Conservation (phyloP, 805 yeast genomes). For the Nematodospora valgi region DNA sequence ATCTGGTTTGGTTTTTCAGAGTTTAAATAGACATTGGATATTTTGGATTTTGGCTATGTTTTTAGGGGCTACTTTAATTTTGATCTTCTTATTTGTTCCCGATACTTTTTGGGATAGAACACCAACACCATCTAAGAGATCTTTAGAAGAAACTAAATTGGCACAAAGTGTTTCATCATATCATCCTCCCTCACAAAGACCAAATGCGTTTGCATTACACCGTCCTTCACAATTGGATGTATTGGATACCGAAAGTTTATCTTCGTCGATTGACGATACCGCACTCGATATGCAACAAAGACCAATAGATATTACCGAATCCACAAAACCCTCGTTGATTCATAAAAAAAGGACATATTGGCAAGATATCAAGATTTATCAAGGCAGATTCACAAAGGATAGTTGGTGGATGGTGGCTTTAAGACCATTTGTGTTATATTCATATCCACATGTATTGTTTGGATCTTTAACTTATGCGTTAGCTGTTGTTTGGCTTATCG, state of each 20-base stretch:
- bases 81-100: constrained; percentile 54
- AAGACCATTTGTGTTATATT: constrained; percentile 49
- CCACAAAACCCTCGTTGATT: background rate
- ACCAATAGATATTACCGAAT: constrained; percentile 14
- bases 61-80: constrained; percentile 42
- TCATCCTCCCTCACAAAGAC: constrained; percentile 23
- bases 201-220: constrained; percentile 27
- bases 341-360: constrained; percentile 5
- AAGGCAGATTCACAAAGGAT: constrained; percentile 50
- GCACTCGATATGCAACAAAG: background rate
- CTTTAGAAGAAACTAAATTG: constrained; percentile 43
- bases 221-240: constrained; percentile 12
- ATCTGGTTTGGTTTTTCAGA: constrained; percentile 49
- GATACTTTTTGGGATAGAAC: constrained; percentile 63
- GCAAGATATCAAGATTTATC: constrained; percentile 31
- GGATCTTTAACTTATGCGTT: constrained; percentile 51
- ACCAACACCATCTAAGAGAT: constrained; percentile 47
- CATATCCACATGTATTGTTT: constrained; percentile 51
- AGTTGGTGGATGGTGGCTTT: constrained; percentile 54
- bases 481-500: constrained; percentile 63
- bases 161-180: constrained; percentile 36
- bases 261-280: constrained; percentile 13
- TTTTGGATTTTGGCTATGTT: constrained; percentile 57
- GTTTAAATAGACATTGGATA: constrained; percentile 55
- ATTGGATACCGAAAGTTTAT: constrained; percentile 13